These are phyloP conservation scores for Aschersonia sp. DNA, from an alignment of 2,329 filamentous ascomycete genomes.

Conservation along the genomic window DNA sequence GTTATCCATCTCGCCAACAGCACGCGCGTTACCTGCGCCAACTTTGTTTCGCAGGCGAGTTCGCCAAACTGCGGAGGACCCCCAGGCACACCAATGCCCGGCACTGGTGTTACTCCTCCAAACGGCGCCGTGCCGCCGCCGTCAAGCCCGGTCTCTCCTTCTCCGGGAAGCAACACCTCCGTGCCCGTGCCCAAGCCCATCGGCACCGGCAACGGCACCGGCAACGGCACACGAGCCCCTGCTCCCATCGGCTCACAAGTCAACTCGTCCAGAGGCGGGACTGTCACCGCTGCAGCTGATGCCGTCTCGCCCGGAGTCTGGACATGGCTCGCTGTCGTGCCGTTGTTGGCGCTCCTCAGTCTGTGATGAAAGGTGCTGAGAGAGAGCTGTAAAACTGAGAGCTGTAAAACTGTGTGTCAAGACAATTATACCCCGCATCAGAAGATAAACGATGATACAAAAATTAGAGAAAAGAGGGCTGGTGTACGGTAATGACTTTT, in stretches of 20 bases:
- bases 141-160: too few relatives aligned
- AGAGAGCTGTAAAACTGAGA: too few relatives aligned
- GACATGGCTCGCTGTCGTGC: neutral
- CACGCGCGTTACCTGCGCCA: slow-evolving; percentile 50
- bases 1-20: slow-evolving; percentile 51
- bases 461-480: neutral
- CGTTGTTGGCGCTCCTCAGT: neutral
- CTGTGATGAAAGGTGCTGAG: neutral
- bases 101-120: too few relatives aligned
- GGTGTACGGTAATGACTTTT: neutral
- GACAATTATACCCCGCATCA: neutral
- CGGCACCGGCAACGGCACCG: too few relatives aligned
- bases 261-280: neutral
- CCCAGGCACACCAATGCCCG: too few relatives aligned
- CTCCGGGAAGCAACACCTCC: too few relatives aligned
- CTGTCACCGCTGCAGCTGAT: neutral
- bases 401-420: too few relatives aligned
- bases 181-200: too few relatives aligned
- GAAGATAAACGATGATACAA: neutral
- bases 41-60: slow-evolving; percentile 25
- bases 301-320: neutral
- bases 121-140: neutral
- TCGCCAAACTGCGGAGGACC: neutral
- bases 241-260: neutral
- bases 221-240: neutral